These are phyloP conservation scores for Epichloe hybrida DNA, from an alignment of 2,329 filamentous ascomycete species.

Conservation along the genomic window DNA sequence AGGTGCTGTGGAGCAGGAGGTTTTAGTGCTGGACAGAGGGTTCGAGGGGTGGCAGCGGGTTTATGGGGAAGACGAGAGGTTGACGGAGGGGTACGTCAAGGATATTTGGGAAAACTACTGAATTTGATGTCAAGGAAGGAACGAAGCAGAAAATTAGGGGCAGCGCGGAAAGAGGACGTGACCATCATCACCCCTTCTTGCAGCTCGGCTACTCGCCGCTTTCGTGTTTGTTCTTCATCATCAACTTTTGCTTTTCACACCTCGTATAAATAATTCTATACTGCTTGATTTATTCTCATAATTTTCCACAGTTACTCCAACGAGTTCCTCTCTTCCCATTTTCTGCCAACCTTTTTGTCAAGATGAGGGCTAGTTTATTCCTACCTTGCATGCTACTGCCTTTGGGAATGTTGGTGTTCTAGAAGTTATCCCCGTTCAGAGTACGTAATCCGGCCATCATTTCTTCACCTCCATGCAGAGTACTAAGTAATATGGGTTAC, in stretches of 20 bases:
- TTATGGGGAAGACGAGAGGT: conserved; percentile 59
- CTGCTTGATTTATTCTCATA: not conserved
- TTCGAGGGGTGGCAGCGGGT: conserved; percentile 84
- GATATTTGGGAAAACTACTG: conserved; percentile 64
- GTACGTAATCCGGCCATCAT: too few relatives aligned
- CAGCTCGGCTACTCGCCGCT: not conserved
- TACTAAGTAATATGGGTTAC: too few relatives aligned
- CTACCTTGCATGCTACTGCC: not conserved
- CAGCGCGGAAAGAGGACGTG: not conserved
- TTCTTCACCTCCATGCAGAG: too few relatives aligned
- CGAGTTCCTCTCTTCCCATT: not conserved
- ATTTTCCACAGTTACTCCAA: too few relatives aligned
- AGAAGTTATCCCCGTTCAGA: too few relatives aligned
- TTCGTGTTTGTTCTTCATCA: not conserved
- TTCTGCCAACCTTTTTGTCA: not conserved
- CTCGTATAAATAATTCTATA: not conserved
- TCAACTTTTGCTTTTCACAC: not conserved
- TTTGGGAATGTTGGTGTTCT: not conserved
- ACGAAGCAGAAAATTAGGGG: not conserved
- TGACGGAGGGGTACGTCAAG: conserved; percentile 76
- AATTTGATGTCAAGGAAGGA: not conserved
- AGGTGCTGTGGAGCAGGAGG: conserved; percentile 42
- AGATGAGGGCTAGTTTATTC: not conserved
- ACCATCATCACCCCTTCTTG: not conserved
- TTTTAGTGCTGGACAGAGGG: conserved; percentile 70